Base-by-base conservation (phyloP, 139 green algal species). In the Chlamydomonas sphaeroides region DNA sequence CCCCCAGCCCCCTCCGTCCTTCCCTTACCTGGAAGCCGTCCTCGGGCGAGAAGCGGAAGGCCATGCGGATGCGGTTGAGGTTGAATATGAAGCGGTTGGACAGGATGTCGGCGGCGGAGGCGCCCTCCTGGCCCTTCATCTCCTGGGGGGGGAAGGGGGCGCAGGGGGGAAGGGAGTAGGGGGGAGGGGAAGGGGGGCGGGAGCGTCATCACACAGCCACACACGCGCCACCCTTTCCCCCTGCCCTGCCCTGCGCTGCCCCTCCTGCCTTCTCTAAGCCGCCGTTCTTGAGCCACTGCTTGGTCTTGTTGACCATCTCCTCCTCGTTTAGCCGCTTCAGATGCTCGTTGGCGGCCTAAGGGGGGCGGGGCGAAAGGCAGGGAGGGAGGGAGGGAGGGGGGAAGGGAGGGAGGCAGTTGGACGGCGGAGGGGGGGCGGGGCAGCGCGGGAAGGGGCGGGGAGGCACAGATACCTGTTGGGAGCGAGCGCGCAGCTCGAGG, bases 1-100 rank as follows among this genome's bases (percentile, higher is more conserved):
- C n/a, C n/a, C n/a, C n/a, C n/a, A n/a, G n/a, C n/a, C n/a, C n/a
- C n/a, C n/a, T n/a, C n/a, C n/a, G n/a, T n/a, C n/a, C n/a, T n/a
- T n/a, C 14, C 25, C 68, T 1, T 28, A 77, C 69, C 69, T 77
- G 69, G 69, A 77, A 77, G 7, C 70, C 70, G 35, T 78, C 70
- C 1, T 36, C 0, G 10, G 49, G 32, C 6, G 23, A 38, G 51
- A 78, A 78, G 32, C 70, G 70, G 70, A 78, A 78, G 0, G 23
- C 36, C 51, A 78, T 21, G 21, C 70, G 70, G 25, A 78, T 51
- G 18, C 56, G 56, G 23, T 65, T 25, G 51, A 78, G 66, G 33
- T 63, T 49, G 33, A 49, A 78, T 3, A 67, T 28, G 51, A 78
- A 78, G 33, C 21, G 70, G 51, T 78, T 67, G 70, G 2, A 5